Evolutionary conservation across 1,139 yeast species (phyloP), one percentile per base, ranked within the genome.

Genomic region (Yarrowia galli): DNA sequence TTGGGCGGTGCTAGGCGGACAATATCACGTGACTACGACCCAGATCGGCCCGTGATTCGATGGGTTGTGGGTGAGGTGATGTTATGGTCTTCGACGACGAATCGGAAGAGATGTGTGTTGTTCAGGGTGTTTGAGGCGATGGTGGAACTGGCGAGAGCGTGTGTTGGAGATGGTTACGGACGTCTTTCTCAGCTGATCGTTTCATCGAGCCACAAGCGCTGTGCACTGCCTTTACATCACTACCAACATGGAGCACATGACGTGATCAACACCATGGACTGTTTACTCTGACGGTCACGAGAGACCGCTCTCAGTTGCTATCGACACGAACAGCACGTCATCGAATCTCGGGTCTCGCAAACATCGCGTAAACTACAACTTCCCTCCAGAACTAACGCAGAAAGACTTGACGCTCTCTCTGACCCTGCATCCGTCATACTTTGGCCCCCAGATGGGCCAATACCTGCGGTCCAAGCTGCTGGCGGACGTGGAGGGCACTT

Each of bases 371-470:
- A n/a, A n/a, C n/a, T n/a, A n/a, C n/a, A n/a, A n/a, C n/a, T n/a
- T n/a, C 8, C 9, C 32, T 28, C 32, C 64, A n/a, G 42, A 32
- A 43, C 64, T 58, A 58, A 58, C 64, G 8, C 46, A 61, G 66
- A 96, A 96, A 80, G 98, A 95, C 80, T 86, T 95, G 72, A 89
- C 98, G 72, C 85, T 96, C 71, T 92, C 91, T 78, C 84, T 95
- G 74, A 92, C 98, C 64, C 87, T 95, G 69, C 99, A 95, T 79
- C 99, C 99, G 69, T 92, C 98, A 58, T 95, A 88, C 78, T 95
- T 93, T 76, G 99, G 99, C 1, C 98, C 99, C 5, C 96, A 93
- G 74, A 95, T 95, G 98, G 92, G 91, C 79, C 96, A 92, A 75
- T 93, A 88, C 77, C 83, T 95, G 73, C 87, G 96, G 76, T 91